Percentiles rank a stretch among this genome's conserved stretches.
Evolutionary conservation across 805 yeast genomes (phyloP).

Genomic region (Lipomyces japonicus): DNA sequence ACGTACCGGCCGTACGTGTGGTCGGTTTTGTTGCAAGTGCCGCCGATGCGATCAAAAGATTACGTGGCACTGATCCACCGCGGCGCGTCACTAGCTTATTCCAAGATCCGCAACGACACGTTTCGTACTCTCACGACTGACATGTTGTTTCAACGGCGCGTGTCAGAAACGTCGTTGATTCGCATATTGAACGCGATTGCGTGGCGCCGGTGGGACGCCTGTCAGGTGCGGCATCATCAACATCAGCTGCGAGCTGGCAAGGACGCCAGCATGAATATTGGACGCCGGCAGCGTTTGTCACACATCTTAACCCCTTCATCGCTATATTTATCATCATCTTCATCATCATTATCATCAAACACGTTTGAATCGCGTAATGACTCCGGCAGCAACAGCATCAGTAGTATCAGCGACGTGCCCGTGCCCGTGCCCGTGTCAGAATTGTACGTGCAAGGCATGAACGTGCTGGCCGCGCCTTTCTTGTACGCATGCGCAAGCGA

Average conservation of each 20-base stretch:
- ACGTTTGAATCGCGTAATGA: slow-evolving; percentile 27
- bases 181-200: slow-evolving; percentile 74
- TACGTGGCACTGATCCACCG: slow-evolving; percentile 53
- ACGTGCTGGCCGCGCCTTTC: slow-evolving; percentile 79
- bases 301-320: neutral
- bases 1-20: slow-evolving; percentile 74
- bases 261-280: too few species aligned
- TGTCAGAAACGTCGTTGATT: slow-evolving; percentile 63
- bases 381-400: neutral
- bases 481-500: slow-evolving; percentile 72
- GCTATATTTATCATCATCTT: neutral
- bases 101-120: slow-evolving; percentile 79
- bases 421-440: slow-evolving; percentile 22
- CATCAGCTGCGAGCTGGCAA: slow-evolving; percentile 14
- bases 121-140: slow-evolving; percentile 82
- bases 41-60: slow-evolving; percentile 51
- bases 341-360: slow-evolving; percentile 1
- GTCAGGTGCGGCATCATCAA: slow-evolving; percentile 10
- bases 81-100: slow-evolving; percentile 58
- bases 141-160: slow-evolving; percentile 55
- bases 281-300: slow-evolving; percentile 7
- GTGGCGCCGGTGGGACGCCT: slow-evolving; percentile 30
- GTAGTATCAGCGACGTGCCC: too few species aligned
- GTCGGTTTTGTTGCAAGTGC: slow-evolving; percentile 68
- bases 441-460: slow-evolving; percentile 87